Base-by-base conservation (phyloP, 768 basidiomycete genomes). In the Leccinum pellstonianum region DNA sequence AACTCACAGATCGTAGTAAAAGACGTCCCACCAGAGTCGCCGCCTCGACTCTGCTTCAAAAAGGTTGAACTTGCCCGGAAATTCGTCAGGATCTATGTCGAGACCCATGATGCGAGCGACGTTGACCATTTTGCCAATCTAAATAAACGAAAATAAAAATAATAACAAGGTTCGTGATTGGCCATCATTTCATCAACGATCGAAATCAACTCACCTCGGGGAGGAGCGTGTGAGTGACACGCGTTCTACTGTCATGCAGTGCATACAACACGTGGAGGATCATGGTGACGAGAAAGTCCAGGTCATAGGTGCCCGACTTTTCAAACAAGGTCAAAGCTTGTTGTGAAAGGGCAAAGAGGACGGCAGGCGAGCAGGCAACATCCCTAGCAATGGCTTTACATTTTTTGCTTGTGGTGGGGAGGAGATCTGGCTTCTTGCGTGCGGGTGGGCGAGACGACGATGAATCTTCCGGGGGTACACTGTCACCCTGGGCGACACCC, bases 1-100 rank as follows among this genome's bases (percentile, higher is more conserved):
- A n/a, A 81, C 88, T 65, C 70, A 91, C 91, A 87, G 68, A 70
- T 93, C 91, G 70, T 86, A 91, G 72, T 83, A 90, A 68, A 85
- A 81, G 11, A 91, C 78, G 55, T 90, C 87, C 91, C 91, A 93
- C 88, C 91, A 91, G 6, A 90, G 71, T 62, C 85, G 73, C 58
- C 83, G 71, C 56, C 85, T 73, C 52, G 78, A 73, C 70, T 83
- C 82, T 11, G 80, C 80, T 52, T 85, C 79, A 50, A 81, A 84
- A 2, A 82, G 70, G 48, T 64, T 77, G 64, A 80, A 82, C 65
- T 70, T 80, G 29, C 78, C 77, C 0, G 77, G 73, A 58, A 77
- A 77, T 60, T 82, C 82, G 61, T 83, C 83, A 0, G 85, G 83
- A 63, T 90, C 88, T 29, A 75, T 72, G 14, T 78, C 79, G 8